A percentile compares a stretch with the other conserved stretches of the same genome.
phyloP scores from a whole-genome alignment of 2,329 filamentous ascomycete genomes.

The Trichoderma atroviride region DNA sequence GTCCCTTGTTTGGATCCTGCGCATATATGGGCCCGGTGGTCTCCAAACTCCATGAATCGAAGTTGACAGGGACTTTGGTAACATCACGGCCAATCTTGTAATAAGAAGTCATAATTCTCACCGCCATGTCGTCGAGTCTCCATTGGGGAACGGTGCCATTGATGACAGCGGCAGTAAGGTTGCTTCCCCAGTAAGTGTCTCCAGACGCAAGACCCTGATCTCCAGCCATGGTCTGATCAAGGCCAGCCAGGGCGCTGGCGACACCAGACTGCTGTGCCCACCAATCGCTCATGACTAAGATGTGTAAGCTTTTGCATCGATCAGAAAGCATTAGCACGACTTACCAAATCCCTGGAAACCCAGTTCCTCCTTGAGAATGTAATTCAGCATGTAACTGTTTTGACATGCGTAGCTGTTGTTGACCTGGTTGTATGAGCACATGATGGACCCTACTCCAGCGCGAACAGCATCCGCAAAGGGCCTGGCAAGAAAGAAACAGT shows the following conservation, averaged over 20 bases:
- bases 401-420: slow-evolving; percentile 75
- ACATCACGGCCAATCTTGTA: slow-evolving; percentile 43
- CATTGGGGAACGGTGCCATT: slow-evolving; percentile 74
- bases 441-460: slow-evolving; percentile 60
- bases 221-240: slow-evolving; percentile 72
- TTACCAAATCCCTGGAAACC: slow-evolving; percentile 59
- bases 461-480: slow-evolving; percentile 65
- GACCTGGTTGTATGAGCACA: slow-evolving; percentile 72
- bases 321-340: slow-evolving; percentile 42
- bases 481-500: slow-evolving; percentile 45
- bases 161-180: slow-evolving; percentile 70
- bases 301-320: background rate
- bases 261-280: slow-evolving; percentile 64
- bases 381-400: slow-evolving; percentile 70
- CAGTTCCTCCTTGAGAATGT: slow-evolving; percentile 64
- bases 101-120: slow-evolving; percentile 35
- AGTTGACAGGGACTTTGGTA: slow-evolving; percentile 2
- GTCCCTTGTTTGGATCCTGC: background rate
- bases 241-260: slow-evolving; percentile 56
- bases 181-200: slow-evolving; percentile 58
- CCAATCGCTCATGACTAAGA: slow-evolving; percentile 66
- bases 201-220: slow-evolving; percentile 35
- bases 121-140: slow-evolving; percentile 77
- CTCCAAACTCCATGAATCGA: slow-evolving; percentile 8
- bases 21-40: background rate